phyloP scores from a whole-genome alignment of 768 basidiomycete genomes.

The Rhizopogon sp. region DNA sequence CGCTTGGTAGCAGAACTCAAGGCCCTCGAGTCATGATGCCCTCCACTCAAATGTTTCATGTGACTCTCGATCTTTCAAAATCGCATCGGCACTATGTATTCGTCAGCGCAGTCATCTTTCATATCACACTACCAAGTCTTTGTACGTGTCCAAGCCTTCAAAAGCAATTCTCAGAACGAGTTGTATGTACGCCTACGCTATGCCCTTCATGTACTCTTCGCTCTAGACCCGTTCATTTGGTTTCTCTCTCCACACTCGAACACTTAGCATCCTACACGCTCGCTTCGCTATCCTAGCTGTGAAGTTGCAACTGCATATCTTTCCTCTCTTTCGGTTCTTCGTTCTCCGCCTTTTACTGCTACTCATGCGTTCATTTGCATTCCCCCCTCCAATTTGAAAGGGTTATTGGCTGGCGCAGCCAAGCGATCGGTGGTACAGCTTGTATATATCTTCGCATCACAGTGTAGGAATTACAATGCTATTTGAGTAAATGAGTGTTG shows the following conservation, averaged over 20 bases:
- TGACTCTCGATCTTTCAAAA: constrained; percentile 7
- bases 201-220: constrained; percentile 5
- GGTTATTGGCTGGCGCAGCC: constrained; percentile 1
- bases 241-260: constrained; percentile 14
- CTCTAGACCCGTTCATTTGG: neutral
- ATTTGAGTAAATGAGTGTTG: too few relatives aligned
- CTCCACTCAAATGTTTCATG: constrained; percentile 1
- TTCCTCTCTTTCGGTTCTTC: neutral
- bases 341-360: neutral
- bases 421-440: neutral
- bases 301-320: constrained; percentile 4
- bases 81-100: constrained; percentile 20
- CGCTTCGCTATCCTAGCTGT: constrained; percentile 22
- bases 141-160: constrained; percentile 23
- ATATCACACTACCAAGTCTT: constrained; percentile 15
- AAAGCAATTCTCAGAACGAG: constrained; percentile 13
- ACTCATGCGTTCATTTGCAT: neutral
- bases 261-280: constrained; percentile 18
- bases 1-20: constrained; percentile 63
- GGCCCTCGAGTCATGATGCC: constrained; percentile 35
- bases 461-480: constrained; percentile 7
- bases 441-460: constrained; percentile 6
- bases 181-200: constrained; percentile 28
- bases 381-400: neutral
- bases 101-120: constrained; percentile 16